Base-by-base conservation (phyloP, 139 green algal species). In the Monoraphidium neglectum region DNA sequence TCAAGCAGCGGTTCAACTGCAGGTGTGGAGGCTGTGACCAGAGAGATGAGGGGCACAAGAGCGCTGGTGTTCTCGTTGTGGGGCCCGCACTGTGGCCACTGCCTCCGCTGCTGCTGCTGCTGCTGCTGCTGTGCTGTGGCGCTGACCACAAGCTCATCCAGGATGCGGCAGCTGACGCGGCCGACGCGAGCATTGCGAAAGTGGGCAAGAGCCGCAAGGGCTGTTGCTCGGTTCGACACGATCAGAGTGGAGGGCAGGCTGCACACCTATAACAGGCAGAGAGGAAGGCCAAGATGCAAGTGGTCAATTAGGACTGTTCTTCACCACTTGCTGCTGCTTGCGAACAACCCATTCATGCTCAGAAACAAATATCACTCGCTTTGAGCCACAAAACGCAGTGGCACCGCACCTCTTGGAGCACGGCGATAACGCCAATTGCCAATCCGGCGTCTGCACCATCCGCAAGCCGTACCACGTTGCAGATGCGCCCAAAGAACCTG, bases 401-500 rank as follows among this genome's bases (percentile, higher is more conserved):
- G n/a, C n/a, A n/a, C 15, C 36, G 43, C 1, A 65, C 43, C 36
- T 78, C 72, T 79, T 18, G 49, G 33, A 93, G 76, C 13, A 82
- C 87, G 21, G 86, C 79, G 47, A 91, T 92, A 6, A 91, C 85
- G 24, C 87, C 76, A 37, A 82, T 74, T 13, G 59, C 56, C 35
- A 68, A 38, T 30, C 33, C 33, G 3, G 65, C 53, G 4, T 72
- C 21, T 23, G 68, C 32, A 2, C 57, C 62, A 15, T 32, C 49
- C 26, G n/a, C n/a, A n/a, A 92, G 35, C 4, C 26, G 10, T 1
- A 71, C 54, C 40, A 90, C 57, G 77, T 84, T 82, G 51, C 72
- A 76, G 21, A 90, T 65, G 18, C 86, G 68, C 54, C 84, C 87
- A 43, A 79, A 66, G 57, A 91, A 82, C 0, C 1, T 35, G 49